Evolutionary conservation across 2,329 filamentous ascomycete species (phyloP), one percentile per base, ranked within the genome.

Genomic region (Fusarium redolens): DNA sequence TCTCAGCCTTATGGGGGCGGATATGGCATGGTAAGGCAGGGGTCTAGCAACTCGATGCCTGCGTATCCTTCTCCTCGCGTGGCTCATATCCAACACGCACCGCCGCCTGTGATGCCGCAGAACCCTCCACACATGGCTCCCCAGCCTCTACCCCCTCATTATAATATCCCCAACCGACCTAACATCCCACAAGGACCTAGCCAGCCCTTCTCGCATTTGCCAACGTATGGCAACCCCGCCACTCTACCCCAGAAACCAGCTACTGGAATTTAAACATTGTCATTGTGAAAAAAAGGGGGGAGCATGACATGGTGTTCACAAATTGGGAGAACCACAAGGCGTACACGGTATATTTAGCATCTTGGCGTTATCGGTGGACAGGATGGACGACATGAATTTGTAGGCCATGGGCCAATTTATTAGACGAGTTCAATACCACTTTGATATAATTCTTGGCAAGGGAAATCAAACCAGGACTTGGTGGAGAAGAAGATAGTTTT

Each of bases 191-290:
- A 84, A 61, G 83, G 82, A 47, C 82, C 82, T 50, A 78, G 78
- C 58, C 87, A 86, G 74, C 78, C 84, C 10, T 90, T 86, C 74
- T 85, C 83, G 68, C 87, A 89, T 74, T 80, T 90, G 71, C 87
- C 82, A 25, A 80, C 87, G 47, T 90, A 90, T 73, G 88, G 88
- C 72, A 90, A 90, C 79, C 88, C 88, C 65, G 87, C 88, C 37
- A 87, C 87, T 37, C 79, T 90, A 78, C 88, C 88, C 67, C 88
- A 90, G 78, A 90, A 90, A 81, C 88, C 88, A 65, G 82, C 86
- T 38, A 84, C 85, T 66, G 85, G 84, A 76, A 83, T 86, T 75
- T 86, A 85, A 71, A 77, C 70, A 74, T 72, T 17, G 69, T 56
- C 60, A 74, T 72, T 22, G 66, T 59, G 30, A 67, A 72, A 57